These are phyloP conservation scores for Phalaenopsis equestris DNA, from an alignment of 106 monocot species.

Conservation along the genomic window DNA sequence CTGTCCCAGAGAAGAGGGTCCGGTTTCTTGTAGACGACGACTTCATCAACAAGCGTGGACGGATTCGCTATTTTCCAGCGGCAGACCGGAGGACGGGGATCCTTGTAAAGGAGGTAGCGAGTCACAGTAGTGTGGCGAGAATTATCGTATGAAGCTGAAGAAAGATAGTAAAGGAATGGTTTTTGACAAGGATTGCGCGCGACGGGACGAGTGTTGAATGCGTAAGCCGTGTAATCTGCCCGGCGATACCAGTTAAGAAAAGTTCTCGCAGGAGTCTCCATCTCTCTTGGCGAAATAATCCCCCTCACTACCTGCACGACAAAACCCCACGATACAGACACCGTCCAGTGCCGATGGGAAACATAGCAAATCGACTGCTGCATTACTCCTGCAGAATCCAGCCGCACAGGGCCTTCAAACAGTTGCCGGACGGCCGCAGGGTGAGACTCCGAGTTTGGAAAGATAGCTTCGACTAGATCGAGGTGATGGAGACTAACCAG, in stretches of 20 bases:
- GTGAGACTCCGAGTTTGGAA: slow-evolving; percentile 34
- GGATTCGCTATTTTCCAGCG: slow-evolving; percentile 67
- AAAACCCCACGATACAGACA: slow-evolving; percentile 91
- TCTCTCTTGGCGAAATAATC: slow-evolving; percentile 73
- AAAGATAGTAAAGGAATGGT: slow-evolving; percentile 64
- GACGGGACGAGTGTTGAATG: slow-evolving; percentile 80
- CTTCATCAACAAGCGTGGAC: slow-evolving; percentile 27
- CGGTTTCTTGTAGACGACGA: slow-evolving; percentile 68
- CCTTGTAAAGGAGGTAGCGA: slow-evolving; percentile 23
- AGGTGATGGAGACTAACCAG: slow-evolving; percentile 82
- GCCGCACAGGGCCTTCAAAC: slow-evolving; percentile 52
- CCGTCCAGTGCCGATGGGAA: slow-evolving; percentile 39
- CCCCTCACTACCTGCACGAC: slow-evolving; percentile 67
- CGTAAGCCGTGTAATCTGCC: slow-evolving; percentile 76
- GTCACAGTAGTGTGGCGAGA: slow-evolving; percentile 41
- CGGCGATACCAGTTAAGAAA: slow-evolving; percentile 84
- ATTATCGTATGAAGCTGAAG: slow-evolving; percentile 14
- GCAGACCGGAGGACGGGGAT: slow-evolving; percentile 34
- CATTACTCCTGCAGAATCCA: slow-evolving; percentile 68
- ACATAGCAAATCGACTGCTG: slow-evolving; percentile 97
- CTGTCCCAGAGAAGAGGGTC: slow-evolving; percentile 76
- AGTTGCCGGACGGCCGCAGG: slow-evolving; percentile 32
- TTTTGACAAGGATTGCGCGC: slow-evolving; percentile 73
- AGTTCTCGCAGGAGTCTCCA: slow-evolving; percentile 87
- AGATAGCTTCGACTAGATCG: slow-evolving; percentile 75